Percentiles rank a stretch among this genome's conserved stretches.
These are phyloP conservation scores for Globisporangium recalcitrans DNA, from an alignment of 352 stramenopile species.

Conservation along the genomic window DNA sequence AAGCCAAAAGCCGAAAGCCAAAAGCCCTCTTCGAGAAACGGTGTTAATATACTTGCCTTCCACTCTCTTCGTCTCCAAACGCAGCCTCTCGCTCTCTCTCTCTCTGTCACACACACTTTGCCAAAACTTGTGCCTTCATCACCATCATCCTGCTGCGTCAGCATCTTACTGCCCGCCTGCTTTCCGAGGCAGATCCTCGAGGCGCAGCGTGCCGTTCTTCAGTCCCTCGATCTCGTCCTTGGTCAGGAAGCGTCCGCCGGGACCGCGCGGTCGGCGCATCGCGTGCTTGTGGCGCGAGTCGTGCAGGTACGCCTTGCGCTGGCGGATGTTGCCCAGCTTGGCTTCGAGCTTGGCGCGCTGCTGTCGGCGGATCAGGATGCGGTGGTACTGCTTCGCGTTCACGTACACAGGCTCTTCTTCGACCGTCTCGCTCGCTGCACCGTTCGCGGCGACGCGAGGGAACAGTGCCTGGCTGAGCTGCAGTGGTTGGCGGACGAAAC, in stretches of 20 bases:
- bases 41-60: slow-evolving; percentile 8
- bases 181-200: slow-evolving; percentile 55
- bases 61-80: not conserved
- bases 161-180: slow-evolving; percentile 17
- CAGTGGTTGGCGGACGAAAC: not conserved
- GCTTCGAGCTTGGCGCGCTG: slow-evolving; percentile 84
- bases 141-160: not conserved
- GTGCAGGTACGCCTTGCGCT: slow-evolving; percentile 86
- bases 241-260: slow-evolving; percentile 80
- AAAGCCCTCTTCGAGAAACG: not conserved
- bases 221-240: slow-evolving; percentile 74
- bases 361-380: slow-evolving; percentile 86
- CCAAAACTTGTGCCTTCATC: slow-evolving; percentile 6
- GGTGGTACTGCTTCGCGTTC: slow-evolving; percentile 89
- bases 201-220: slow-evolving; percentile 54
- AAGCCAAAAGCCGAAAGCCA: too few relatives aligned
- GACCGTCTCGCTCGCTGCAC: slow-evolving; percentile 37
- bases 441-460: slow-evolving; percentile 38
- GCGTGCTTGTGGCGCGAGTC: slow-evolving; percentile 85
- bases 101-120: not conserved
- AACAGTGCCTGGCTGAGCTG: slow-evolving; percentile 57
- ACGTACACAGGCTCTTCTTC: slow-evolving; percentile 89
- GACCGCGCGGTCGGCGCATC: slow-evolving; percentile 78
- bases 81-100: not conserved
- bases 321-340: slow-evolving; percentile 69